These are phyloP conservation scores for Calonectria hawksworthii DNA, from an alignment of 2,329 filamentous ascomycete genomes.

Conservation along the genomic window DNA sequence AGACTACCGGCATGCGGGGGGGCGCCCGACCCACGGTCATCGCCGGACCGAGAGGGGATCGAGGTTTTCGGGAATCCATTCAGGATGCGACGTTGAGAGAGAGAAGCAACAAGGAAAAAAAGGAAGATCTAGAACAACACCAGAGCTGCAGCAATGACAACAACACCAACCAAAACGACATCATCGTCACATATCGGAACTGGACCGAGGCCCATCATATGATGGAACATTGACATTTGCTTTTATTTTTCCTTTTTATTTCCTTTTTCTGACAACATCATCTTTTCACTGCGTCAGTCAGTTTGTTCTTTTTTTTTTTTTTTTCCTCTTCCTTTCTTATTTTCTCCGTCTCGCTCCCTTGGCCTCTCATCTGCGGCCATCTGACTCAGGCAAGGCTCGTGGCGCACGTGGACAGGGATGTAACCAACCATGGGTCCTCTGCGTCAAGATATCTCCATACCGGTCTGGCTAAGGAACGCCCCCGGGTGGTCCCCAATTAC, in stretches of 20 bases:
- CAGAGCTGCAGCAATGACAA: background rate
- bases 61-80: background rate
- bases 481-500: conserved; percentile 12
- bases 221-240: background rate
- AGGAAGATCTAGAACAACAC: background rate
- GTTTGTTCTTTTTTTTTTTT: background rate
- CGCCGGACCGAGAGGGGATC: conserved; percentile 1
- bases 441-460: conserved; percentile 30
- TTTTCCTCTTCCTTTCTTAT: background rate
- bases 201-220: background rate
- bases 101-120: background rate
- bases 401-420: conserved; percentile 26
- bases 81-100: background rate
- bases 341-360: background rate
- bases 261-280: background rate
- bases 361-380: conserved; percentile 5
- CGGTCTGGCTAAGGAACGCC: conserved; percentile 31
- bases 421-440: conserved; percentile 26
- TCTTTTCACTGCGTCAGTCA: background rate
- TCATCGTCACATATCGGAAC: background rate
- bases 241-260: background rate
- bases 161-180: background rate
- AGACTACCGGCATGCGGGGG: conserved; percentile 10
- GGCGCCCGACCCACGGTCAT: conserved; percentile 1
- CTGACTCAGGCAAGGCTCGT: conserved; percentile 17